Base-by-base conservation (phyloP, 2,329 filamentous ascomycete species). In the Alternaria gaisen region DNA sequence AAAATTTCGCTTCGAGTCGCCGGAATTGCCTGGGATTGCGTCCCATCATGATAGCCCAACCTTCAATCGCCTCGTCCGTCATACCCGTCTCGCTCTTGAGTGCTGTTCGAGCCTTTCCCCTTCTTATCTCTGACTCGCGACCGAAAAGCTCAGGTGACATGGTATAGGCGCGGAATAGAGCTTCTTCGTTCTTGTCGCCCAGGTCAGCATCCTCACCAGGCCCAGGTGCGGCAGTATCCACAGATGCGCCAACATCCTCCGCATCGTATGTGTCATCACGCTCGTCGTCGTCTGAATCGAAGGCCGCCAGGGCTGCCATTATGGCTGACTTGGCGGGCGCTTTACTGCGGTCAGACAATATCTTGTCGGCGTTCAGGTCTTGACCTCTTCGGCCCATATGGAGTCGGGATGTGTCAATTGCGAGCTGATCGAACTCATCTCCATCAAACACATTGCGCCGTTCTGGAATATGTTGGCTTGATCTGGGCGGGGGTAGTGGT, bases 261-360 rank as follows among this genome's bases (percentile, higher is more conserved):
- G 90, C 88, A 71, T 99, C 95, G 75, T 99, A 99, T 0, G 94
- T 98, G 77, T 99, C 95, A 77, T 99, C 95, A 36, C 93, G 88
- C 80, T 99, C 95, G 76, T 99, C 95, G 68, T 98, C 95, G 70
- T 98, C 94, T 0, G 90, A 90, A 80, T 98, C 94, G 68, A 98
- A 97, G 0, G 90, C 86, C 16, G 93, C 92, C 3, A 98, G 86
- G 0, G 94, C 94, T 3, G 94, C 92, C 24, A 97, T 82, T 69
- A 97, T 97, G 11, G 93, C 90, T 0, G 93, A 92, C 80, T 96
- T 97, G 70, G 89, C 89, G 2, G 90, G 87, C 4, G 89, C 88
- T 1, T 81, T 81, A 65, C 86, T 84, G 52, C 86, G 86, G 72
- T 93, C 89, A 48, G 85, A 81, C 8, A 94, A 85, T 16, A 94